phyloP scores from a whole-genome alignment of 2,329 filamentous ascomycete genomes.

The Aspergillus ruber region DNA sequence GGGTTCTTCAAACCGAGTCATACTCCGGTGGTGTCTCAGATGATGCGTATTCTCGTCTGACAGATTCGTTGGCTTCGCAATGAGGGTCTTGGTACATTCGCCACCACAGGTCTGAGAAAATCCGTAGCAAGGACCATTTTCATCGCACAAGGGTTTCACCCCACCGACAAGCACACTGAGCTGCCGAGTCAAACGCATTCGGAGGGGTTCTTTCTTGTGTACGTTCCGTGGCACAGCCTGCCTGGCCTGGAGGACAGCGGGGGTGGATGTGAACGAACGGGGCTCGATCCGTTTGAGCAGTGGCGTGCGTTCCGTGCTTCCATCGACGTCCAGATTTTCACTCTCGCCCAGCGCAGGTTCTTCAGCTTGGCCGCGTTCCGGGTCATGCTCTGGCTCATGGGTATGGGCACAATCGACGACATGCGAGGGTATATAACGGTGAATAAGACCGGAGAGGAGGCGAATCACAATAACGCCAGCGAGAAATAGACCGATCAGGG shows the following conservation, averaged over 20 bases:
- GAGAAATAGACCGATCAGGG: constrained; percentile 42
- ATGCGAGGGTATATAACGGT: constrained; percentile 44
- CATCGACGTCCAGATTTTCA: constrained; percentile 5
- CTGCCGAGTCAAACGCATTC: constrained; percentile 29
- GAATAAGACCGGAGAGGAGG: constrained; percentile 39
- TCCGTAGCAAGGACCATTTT: constrained; percentile 55
- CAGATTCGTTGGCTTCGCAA: constrained; percentile 5
- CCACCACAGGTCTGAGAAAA: constrained; percentile 56
- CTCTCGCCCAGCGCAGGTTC: constrained; percentile 2
- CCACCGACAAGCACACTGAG: constrained; percentile 47
- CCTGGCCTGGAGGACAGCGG: constrained; percentile 8
- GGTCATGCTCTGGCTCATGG: constrained; percentile 28
- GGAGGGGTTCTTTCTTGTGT: constrained; percentile 26
- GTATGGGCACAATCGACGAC: constrained; percentile 45
- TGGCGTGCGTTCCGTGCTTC: constrained; percentile 24
- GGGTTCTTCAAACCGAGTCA: constrained; percentile 12
- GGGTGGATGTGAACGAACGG: constrained; percentile 16
- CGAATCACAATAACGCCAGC: constrained; percentile 43
- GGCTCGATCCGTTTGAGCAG: constrained; percentile 14
- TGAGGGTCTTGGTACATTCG: constrained; percentile 51
- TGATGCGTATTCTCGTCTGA: constrained; percentile 10
- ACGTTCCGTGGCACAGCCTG: constrained; percentile 7
- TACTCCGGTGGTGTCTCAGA: constrained; percentile 11
- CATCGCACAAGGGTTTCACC: constrained; percentile 48
- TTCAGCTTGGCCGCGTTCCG: constrained; percentile 28